These are phyloP conservation scores for Pseudogymnoascus pannorum DNA, from an alignment of 2,329 filamentous ascomycete species.

Conservation along the genomic window DNA sequence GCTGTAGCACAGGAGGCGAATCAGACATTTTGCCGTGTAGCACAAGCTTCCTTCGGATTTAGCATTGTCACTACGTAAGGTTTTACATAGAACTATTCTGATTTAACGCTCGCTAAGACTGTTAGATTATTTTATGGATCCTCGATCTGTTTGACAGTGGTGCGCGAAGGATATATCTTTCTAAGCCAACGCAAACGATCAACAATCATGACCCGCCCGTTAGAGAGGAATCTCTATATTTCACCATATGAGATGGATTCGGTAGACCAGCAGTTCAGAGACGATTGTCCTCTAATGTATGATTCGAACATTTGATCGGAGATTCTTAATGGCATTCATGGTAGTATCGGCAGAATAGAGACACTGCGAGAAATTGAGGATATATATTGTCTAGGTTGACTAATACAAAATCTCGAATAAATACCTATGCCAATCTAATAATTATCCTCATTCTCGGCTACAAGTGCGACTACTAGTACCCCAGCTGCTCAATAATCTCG, in stretches of 20 bases:
- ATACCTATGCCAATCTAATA: background rate
- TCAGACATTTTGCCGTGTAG: background rate
- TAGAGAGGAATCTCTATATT: background rate
- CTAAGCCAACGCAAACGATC: background rate
- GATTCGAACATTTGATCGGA: background rate
- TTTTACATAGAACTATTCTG: background rate
- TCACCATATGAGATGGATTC: background rate
- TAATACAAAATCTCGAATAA: background rate
- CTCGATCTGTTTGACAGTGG: background rate
- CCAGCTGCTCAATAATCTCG: conserved; percentile 34
- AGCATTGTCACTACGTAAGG: background rate
- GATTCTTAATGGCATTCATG: background rate
- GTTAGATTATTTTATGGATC: background rate
- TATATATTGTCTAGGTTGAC: background rate
- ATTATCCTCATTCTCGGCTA: too few species aligned
- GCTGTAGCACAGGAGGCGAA: background rate
- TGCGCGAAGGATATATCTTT: background rate
- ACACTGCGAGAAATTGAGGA: background rate
- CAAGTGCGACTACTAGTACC: conserved; percentile 11
- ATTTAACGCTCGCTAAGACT: background rate
- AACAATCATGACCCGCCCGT: background rate
- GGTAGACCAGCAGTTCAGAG: background rate
- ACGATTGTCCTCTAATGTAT: background rate
- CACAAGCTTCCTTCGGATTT: background rate
- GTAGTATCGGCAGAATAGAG: background rate